Conservation (phyloP, 495 filamentous ascomycete genomes). For the Hamigera avellanea region DNA sequence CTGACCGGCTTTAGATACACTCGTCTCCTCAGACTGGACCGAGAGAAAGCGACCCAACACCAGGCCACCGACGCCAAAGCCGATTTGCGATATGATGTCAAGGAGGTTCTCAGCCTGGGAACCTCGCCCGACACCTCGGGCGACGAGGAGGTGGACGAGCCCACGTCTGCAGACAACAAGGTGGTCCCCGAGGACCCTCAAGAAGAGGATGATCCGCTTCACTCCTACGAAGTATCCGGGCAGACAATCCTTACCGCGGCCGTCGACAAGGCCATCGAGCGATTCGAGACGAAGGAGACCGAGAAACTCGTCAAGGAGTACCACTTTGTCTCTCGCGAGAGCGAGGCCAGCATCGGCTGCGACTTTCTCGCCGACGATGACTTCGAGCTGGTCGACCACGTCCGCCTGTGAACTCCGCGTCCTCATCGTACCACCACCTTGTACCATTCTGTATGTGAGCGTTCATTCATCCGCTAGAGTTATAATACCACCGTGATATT, state of each 20-base stretch:
- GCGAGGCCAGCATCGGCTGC: conserved; percentile 13
- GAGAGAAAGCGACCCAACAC: conserved; percentile 12
- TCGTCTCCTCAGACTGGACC: neutral
- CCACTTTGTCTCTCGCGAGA: conserved; percentile 39
- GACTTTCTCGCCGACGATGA: conserved; percentile 29
- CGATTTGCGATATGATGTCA: conserved; percentile 23
- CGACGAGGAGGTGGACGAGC: conserved; percentile 29
- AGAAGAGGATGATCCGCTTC: conserved; percentile 27
- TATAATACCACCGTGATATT: too few relatives aligned
- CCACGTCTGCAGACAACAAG: conserved; percentile 22
- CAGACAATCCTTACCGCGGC: conserved; percentile 43
- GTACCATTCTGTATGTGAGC: neutral
- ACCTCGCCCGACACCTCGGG: conserved; percentile 20
- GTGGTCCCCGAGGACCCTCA: conserved; percentile 6
- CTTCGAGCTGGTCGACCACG: conserved; percentile 27
- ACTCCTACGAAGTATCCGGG: conserved; percentile 39
- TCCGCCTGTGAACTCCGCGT: conserved; percentile 8
- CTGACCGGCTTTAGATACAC: too few relatives aligned
- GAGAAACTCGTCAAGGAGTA: conserved; percentile 50
- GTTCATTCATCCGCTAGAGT: too few relatives aligned
- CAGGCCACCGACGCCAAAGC: conserved; percentile 20
- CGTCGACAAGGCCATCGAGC: conserved; percentile 42
- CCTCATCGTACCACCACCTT: neutral
- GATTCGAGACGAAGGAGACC: conserved; percentile 42
- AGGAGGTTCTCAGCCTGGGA: conserved; percentile 16